Conservation (phyloP, 805 yeast species). For the Saccharomycopsis javanensis region DNA sequence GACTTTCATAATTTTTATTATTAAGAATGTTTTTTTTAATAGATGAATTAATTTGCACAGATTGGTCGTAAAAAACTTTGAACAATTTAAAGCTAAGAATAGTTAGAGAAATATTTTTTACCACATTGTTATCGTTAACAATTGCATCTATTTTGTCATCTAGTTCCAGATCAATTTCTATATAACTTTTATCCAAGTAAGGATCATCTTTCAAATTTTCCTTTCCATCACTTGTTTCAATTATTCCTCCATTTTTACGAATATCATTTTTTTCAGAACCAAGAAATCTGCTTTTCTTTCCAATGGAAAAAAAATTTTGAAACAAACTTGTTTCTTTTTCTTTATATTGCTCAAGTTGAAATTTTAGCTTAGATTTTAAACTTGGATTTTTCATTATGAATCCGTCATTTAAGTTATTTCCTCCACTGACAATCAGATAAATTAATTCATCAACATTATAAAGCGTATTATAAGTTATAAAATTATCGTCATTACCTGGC, state of each 20-base stretch:
- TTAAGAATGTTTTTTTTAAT: neutral
- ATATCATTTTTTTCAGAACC: neutral
- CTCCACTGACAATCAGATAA: constrained; percentile 13
- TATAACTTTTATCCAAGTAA: constrained; percentile 8
- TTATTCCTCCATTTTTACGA: neutral
- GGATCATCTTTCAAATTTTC: neutral
- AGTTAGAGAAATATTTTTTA: constrained; percentile 7
- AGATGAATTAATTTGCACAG: neutral
- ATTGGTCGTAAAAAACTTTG: constrained; percentile 8
- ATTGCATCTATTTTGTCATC: constrained; percentile 1
- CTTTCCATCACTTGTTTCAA: neutral
- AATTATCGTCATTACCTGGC: neutral
- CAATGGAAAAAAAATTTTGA: neutral
- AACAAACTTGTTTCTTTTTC: neutral
- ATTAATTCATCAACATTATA: constrained; percentile 16
- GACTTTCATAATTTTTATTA: neutral
- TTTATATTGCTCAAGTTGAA: constrained; percentile 5
- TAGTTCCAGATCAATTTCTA: constrained; percentile 3
- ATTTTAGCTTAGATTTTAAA: constrained; percentile 10
- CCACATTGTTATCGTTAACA: constrained; percentile 7
- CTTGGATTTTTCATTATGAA: neutral
- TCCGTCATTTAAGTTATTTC: constrained; percentile 3
- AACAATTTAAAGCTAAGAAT: constrained; percentile 14
- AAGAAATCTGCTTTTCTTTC: neutral
- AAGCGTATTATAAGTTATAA: constrained; percentile 6